Evolutionary conservation across 164 flowering plant species (phyloP), one percentile per base, ranked within the genome.

Genomic region (Akebia trifoliata): DNA sequence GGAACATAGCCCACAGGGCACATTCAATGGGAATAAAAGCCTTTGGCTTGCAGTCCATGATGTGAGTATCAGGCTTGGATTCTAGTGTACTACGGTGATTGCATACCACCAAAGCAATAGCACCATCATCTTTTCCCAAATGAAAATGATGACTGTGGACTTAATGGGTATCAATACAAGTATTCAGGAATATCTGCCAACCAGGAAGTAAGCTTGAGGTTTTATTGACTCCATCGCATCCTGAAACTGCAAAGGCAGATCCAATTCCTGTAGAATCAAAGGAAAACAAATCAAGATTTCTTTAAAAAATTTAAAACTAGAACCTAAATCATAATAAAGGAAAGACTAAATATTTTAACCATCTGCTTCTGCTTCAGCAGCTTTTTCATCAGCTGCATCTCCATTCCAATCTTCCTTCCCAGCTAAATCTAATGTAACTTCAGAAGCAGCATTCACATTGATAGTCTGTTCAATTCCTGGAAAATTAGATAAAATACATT

Each of bases 401-500:
- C 49, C 58, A 26, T 50, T 65, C 42, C 52, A 24, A 34, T 46
- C 37, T 39, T 50, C 57, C 35, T 43, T 34, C 50, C 38, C 52
- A 24, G 40, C 36, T 26, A 20, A 44, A 35, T 14, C 15, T 31
- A 34, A 40, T n/a, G 24, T 32, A 50, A 37, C 15, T 26, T 51
- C 53, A 26, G 32, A 24, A 48, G 32, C 9, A 24, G 14, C 10
- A 12, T n/a, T n/a, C n/a, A 29, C 6, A 17, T 56, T 10, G 50
- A 44, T 11, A 3, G 10, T 25, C 22, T 42, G 28, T 14, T 18
- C 11, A 8, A 28, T 31, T n/a, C n/a, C n/a, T n/a, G n/a, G n/a
- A n/a, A n/a, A n/a, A n/a, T n/a, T n/a, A n/a, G n/a, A n/a, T n/a
- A n/a, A 3, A 25, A 49, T 20, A 28, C 17, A 9, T 18, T n/a